Conservation (phyloP, 2,329 filamentous ascomycete genomes). For the Alternaria triticina region DNA sequence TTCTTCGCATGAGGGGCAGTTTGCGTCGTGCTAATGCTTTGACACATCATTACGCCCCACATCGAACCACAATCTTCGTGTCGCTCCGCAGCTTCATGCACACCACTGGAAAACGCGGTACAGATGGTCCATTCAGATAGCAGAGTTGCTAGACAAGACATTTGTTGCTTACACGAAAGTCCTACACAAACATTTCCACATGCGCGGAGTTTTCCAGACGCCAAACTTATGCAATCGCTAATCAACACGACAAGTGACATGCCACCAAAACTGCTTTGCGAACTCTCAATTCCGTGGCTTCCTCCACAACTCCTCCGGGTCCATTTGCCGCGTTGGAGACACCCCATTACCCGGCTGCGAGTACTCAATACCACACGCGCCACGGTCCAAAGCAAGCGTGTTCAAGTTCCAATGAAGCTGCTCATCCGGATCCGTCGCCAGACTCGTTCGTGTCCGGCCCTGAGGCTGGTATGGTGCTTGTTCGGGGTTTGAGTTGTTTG, state of each 20-base stretch:
- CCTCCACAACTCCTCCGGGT: conserved; percentile 34
- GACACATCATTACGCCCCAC: neutral
- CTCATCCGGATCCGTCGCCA: conserved; percentile 43
- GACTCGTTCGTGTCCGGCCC: conserved; percentile 26
- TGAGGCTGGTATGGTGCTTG: conserved; percentile 11
- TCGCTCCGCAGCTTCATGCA: neutral
- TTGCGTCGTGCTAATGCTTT: neutral
- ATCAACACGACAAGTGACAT: neutral
- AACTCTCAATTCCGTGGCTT: conserved; percentile 26
- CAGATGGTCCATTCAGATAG: neutral
- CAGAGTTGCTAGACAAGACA: neutral
- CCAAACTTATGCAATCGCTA: conserved; percentile 18
- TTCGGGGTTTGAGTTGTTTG: conserved; percentile 19
- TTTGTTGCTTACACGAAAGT: neutral
- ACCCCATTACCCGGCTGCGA: conserved; percentile 18
- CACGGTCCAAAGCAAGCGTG: conserved; percentile 38
- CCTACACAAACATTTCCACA: neutral
- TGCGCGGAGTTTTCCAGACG: neutral
- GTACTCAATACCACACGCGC: conserved; percentile 43
- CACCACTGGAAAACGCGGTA: neutral
- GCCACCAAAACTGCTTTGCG: neutral
- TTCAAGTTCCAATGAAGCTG: conserved; percentile 46
- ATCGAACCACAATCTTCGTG: neutral
- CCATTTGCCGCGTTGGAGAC: conserved; percentile 14
- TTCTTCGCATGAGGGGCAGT: neutral